Conservation (phyloP, 1,284 basidiomycete species). For the Irpex rosettiformis region DNA sequence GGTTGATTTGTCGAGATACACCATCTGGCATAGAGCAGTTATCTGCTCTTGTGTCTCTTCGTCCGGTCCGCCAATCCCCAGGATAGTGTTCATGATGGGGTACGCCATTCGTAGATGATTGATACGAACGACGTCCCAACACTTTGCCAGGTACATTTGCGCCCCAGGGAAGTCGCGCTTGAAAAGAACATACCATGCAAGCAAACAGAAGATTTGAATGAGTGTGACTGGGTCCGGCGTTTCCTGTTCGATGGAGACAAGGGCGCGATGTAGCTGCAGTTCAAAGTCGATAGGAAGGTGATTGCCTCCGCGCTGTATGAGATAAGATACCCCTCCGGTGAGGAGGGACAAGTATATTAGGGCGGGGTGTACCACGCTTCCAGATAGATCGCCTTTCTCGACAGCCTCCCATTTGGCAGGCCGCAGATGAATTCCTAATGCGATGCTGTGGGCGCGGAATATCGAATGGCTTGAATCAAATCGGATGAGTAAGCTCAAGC, state of each 20-base stretch:
- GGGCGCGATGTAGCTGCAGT: conserved; percentile 18
- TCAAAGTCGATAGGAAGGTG: conserved; percentile 14
- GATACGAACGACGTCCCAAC: conserved; percentile 15
- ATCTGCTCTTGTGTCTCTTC: conserved; percentile 22
- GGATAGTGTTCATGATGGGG: conserved; percentile 10
- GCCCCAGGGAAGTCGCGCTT: conserved; percentile 22
- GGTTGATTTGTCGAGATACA: conserved; percentile 25
- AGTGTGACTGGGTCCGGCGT: conserved; percentile 19
- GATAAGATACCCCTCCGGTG: conserved; percentile 25
- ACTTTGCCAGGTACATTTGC: conserved; percentile 20
- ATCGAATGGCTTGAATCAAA: conserved; percentile 18
- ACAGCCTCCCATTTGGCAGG: conserved; percentile 24
- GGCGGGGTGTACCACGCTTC: conserved; percentile 21
- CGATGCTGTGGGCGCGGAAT: conserved; percentile 21
- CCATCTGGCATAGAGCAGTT: conserved; percentile 22
- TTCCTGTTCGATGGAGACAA: conserved; percentile 15
- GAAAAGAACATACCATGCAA: conserved; percentile 23
- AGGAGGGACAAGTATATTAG: conserved; percentile 24
- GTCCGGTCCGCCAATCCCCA: conserved; percentile 15
- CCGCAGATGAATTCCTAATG: conserved; percentile 22
- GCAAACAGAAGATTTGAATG: conserved; percentile 22
- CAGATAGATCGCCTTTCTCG: conserved; percentile 22
- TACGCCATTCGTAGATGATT: conserved; percentile 13
- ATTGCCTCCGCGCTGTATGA: conserved; percentile 18
- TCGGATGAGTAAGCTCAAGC: neutral